Percentiles rank a stretch among this genome's conserved stretches.
phyloP scores from a whole-genome alignment of 371 early-diverging fungal species.

The Funneliformis caledonium region DNA sequence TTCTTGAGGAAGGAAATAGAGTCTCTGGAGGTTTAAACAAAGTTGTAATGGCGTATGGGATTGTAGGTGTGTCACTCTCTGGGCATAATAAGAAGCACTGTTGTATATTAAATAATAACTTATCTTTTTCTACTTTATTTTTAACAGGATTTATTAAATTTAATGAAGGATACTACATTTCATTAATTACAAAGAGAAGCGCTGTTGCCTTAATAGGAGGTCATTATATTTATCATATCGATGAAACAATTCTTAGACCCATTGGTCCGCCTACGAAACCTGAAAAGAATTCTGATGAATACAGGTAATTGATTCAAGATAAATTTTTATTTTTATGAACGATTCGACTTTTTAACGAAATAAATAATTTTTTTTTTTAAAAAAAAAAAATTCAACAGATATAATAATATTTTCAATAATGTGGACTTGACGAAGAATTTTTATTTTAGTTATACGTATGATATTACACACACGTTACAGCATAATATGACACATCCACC shows the following conservation, averaged over 20 bases:
- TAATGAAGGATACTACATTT: slow-evolving; percentile 91
- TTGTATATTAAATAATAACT: neutral
- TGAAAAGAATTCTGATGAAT: slow-evolving; percentile 83
- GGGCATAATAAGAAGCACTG: no score
- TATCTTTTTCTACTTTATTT: neutral
- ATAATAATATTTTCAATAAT: slow-evolving; percentile 78
- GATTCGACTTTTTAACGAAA: neutral
- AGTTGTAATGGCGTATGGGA: slow-evolving; percentile 68
- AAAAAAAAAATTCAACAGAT: slow-evolving; percentile 50
- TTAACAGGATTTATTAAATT: slow-evolving; percentile 84
- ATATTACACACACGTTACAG: slow-evolving; percentile 90
- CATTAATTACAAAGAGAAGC: slow-evolving; percentile 82
- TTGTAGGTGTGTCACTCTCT: slow-evolving; percentile 57
- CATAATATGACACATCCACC: slow-evolving; percentile 71
- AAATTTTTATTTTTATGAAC: neutral
- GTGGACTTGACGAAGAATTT: slow-evolving; percentile 88
- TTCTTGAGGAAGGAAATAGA: slow-evolving; percentile 84
- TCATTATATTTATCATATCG: slow-evolving; percentile 93
- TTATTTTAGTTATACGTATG: slow-evolving; percentile 93
- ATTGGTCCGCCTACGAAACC: slow-evolving; percentile 68
- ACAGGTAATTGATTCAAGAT: slow-evolving; percentile 51
- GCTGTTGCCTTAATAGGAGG: slow-evolving; percentile 96
- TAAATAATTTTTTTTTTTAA: neutral
- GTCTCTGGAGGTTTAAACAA: slow-evolving; percentile 77
- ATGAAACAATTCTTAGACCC: slow-evolving; percentile 82